phyloP scores from a whole-genome alignment of 768 basidiomycete species.

The Infundibulicybe gibba region DNA sequence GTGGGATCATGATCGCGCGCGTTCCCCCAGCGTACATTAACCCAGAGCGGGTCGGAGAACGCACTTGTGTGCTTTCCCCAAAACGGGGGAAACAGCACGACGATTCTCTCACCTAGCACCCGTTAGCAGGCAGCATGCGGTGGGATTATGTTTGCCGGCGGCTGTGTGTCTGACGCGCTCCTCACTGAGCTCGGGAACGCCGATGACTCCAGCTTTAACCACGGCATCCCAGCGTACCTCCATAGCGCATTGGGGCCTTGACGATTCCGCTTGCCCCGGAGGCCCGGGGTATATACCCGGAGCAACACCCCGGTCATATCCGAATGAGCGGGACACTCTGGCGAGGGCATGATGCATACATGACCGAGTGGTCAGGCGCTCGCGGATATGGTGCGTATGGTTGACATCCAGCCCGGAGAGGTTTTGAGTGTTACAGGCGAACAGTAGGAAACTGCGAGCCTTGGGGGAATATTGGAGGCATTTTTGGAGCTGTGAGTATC shows the following conservation, averaged over 20 bases:
- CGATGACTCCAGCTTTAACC: constrained; percentile 30
- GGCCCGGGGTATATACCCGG: too few species aligned
- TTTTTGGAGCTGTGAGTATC: too few species aligned
- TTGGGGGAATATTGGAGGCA: too few species aligned
- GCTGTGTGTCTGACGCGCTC: constrained; percentile 28
- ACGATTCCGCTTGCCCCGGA: too few species aligned
- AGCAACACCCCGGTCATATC: constrained; percentile 63
- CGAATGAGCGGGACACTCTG: constrained; percentile 58
- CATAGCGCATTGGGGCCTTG: too few species aligned
- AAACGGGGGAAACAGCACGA: too few species aligned
- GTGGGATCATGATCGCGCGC: constrained; percentile 66
- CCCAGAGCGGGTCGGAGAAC: too few species aligned
- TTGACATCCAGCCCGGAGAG: too few species aligned
- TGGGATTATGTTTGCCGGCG: constrained; percentile 69
- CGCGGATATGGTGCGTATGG: constrained; percentile 53
- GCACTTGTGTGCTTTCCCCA: too few species aligned
- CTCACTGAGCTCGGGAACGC: constrained; percentile 32
- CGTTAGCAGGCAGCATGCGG: constrained; percentile 26
- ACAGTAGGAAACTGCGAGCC: too few species aligned
- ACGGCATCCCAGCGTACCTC: constrained; percentile 22
- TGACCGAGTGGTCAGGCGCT: constrained; percentile 61
- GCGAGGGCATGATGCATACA: constrained; percentile 73
- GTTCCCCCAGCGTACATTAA: constrained; percentile 33
- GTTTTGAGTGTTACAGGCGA: too few species aligned
- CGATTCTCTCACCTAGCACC: background rate